Conservation (phyloP, 2,329 filamentous ascomycete genomes). For the Calonectria pseudoturangicola region DNA sequence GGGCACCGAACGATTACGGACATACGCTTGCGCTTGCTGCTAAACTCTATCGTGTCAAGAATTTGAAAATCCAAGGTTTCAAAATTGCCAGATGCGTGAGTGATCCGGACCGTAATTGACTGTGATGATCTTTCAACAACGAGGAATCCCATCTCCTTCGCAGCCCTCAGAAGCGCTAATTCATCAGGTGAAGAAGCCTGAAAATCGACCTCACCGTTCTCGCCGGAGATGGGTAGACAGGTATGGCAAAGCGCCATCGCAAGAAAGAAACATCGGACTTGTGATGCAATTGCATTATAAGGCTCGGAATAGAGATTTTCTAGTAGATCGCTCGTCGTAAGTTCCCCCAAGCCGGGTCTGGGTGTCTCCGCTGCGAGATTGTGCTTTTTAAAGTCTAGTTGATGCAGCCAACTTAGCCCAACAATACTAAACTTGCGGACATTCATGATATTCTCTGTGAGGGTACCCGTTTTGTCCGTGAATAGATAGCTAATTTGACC, state of each 20-base stretch:
- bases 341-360: slow-evolving; percentile 46
- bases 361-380: slow-evolving; percentile 38
- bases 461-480: slow-evolving; percentile 94
- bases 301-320: slow-evolving; percentile 85
- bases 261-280: slow-evolving; percentile 87
- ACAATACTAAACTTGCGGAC: slow-evolving; percentile 94
- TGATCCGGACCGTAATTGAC: slow-evolving; percentile 74
- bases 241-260: slow-evolving; percentile 93
- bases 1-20: slow-evolving; percentile 90
- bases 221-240: slow-evolving; percentile 86
- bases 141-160: slow-evolving; percentile 88
- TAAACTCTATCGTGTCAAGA: slow-evolving; percentile 92
- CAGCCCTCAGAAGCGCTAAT: slow-evolving; percentile 87
- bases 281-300: slow-evolving; percentile 84
- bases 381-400: slow-evolving; percentile 76
- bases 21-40: slow-evolving; percentile 92
- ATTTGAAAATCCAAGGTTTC: slow-evolving; percentile 83
- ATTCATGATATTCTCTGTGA: slow-evolving; percentile 97
- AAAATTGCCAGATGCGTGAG: slow-evolving; percentile 59
- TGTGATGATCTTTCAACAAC: slow-evolving; percentile 84
- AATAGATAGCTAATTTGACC: slow-evolving; percentile 94
- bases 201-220: slow-evolving; percentile 82
- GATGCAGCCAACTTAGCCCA: slow-evolving; percentile 91
- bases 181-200: slow-evolving; percentile 95
- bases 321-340: slow-evolving; percentile 83